Base-by-base conservation (phyloP, 805 yeast species). In the Ogataea pilisensis region DNA sequence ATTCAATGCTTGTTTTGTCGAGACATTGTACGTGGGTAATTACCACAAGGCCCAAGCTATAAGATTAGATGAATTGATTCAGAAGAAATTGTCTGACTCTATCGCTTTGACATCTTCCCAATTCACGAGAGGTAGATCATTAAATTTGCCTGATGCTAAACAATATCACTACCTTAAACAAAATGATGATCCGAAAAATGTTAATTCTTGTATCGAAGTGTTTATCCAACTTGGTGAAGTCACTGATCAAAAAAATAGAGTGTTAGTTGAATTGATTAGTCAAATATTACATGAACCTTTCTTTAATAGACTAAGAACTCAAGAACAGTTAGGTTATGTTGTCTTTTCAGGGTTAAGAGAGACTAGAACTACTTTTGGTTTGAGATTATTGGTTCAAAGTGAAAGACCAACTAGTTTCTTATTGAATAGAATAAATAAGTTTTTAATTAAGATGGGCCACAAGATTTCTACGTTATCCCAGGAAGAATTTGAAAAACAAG, bases 301-400 rank as follows among this genome's bases (percentile, higher is more conserved):
- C 43, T 93, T 91, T 64, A 82, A 87, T 56, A 85, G 85, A 47
- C 72, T 91, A 43, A 76, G 99, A 63, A 91, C 99, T 6, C 83
- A 87, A 53, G 98, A 91, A 65, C 98, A 93, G 62, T 72, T 91
- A 25, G 99, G 99, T 2, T 91, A 91, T 55, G 89, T 91, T 47
- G 99, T 91, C 0, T 88, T 87, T 57, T 80, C 93, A 33, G 85
- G 95, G 0, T 66, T 75, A 20, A 69, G 83, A 45, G 72, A 72
- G 45, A 76, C 86, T 3, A 75, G 95, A 56, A 82, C 93, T 18
- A 75, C 83, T 5, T 72, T 77, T 57, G 90, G 91, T 12, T 74
- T 80, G 50, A 72, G 93, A 53, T 63, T 93, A 12, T 66, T 90
- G 49, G 73, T 90, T 37, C 99, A 91, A 65, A 82, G 93, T 44